Evolutionary conservation across 2,329 filamentous ascomycete genomes (phyloP).

Genomic region (Aureobasidium sp.): DNA sequence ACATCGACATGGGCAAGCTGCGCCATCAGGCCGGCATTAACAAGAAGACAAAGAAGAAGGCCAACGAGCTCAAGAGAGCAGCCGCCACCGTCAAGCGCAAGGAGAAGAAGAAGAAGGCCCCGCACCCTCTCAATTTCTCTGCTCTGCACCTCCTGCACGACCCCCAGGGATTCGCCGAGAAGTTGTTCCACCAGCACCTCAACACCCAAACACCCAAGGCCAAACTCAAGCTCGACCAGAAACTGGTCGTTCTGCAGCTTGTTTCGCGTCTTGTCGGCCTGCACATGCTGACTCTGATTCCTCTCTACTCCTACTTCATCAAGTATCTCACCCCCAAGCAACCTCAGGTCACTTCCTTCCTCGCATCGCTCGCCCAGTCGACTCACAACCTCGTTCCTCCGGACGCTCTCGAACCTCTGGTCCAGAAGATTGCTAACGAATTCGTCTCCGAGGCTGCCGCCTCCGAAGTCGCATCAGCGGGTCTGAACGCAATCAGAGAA

Average conservation of each 20-base stretch:
- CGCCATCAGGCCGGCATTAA: slow-evolving; percentile 85
- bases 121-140: slow-evolving; percentile 89
- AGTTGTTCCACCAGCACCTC: slow-evolving; percentile 82
- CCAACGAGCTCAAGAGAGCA: slow-evolving; percentile 71
- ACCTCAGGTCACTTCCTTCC: slow-evolving; percentile 82
- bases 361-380: slow-evolving; percentile 86
- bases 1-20: slow-evolving; percentile 70
- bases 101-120: slow-evolving; percentile 81
- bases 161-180: slow-evolving; percentile 87
- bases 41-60: slow-evolving; percentile 90
- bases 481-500: slow-evolving; percentile 89
- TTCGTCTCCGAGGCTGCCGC: slow-evolving; percentile 95
- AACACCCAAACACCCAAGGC: slow-evolving; percentile 66
- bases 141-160: slow-evolving; percentile 90
- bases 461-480: slow-evolving; percentile 82
- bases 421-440: slow-evolving; percentile 96
- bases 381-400: slow-evolving; percentile 88
- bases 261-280: slow-evolving; percentile 86
- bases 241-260: slow-evolving; percentile 80
- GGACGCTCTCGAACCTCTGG: slow-evolving; percentile 80
- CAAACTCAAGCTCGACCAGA: slow-evolving; percentile 80
- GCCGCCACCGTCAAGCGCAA: slow-evolving; percentile 73
- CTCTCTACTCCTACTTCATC: slow-evolving; percentile 93
- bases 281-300: slow-evolving; percentile 83
- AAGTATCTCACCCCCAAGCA: slow-evolving; percentile 83